Evolutionary conservation across 2,329 filamentous ascomycete genomes (phyloP), one percentile per base, ranked within the genome.

Genomic region (Lasiodiplodia sp.): DNA sequence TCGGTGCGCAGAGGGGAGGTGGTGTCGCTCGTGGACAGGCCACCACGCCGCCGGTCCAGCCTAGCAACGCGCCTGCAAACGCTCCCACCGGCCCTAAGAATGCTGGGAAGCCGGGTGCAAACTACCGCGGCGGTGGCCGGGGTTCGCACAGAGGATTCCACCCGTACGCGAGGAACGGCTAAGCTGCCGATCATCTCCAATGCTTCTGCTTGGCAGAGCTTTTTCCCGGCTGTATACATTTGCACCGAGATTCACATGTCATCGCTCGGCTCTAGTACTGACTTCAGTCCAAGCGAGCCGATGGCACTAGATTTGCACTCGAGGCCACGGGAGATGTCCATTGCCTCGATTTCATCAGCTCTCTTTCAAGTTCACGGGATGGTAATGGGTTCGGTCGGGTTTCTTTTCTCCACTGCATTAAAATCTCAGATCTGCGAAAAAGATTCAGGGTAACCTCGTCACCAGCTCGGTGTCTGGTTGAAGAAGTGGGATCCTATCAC

Each of bases 71-170:
- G 16, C 93, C 93, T 23, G 90, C 92, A 5, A 93, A 93, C 76
- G 93, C 96, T 6, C 96, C 96, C 0, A 99, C 96, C 0, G 96
- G 96, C 0, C 96, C 96, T 4, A 97, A 97, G 86, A 99, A 98
- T 75, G 93, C 94, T 0, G 94, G 94, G 31, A 92, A 91, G 77
- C 93, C 94, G 1, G 94, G 94, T 18, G 93, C 93, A 1, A 97
- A 97, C 81, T 98, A 97, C 79, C 91, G 95, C 51, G 95, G 96
- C 66, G 95, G 95, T 64, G 93, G 95, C 21, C 85, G 93, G 70
- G 92, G 92, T 69, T 88, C 89, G 4, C 79, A 86, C 80, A 84
- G 93, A 34, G 92, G 92, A 3, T 97, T 88, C 81, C 93, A 96
- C 78, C 93, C 93, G 38, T 97, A 97, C 55, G 52, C 60, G 67